Percentiles rank a stretch among this genome's conserved stretches.
Conservation (phyloP, 1,139 yeast species). For the Scheffersomyces insectosa region DNA sequence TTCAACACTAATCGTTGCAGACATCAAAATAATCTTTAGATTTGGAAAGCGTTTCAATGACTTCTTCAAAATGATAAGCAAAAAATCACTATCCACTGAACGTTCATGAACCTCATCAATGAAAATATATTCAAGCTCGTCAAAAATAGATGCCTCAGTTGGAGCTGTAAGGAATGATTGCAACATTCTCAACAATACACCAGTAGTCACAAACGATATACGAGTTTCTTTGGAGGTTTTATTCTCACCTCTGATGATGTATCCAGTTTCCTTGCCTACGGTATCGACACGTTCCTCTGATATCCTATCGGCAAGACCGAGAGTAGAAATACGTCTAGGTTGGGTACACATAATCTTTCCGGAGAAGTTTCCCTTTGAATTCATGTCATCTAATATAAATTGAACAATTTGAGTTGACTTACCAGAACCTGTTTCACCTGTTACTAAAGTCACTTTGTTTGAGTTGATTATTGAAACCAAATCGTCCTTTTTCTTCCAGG, state of each 20-base stretch:
- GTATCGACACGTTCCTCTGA: constrained; percentile 73
- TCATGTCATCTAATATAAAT: constrained; percentile 70
- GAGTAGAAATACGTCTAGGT: constrained; percentile 93
- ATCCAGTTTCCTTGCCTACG: constrained; percentile 84
- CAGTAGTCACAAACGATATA: constrained; percentile 85
- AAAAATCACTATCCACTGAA: constrained; percentile 85
- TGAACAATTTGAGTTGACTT: constrained; percentile 69
- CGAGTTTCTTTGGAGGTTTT: constrained; percentile 63
- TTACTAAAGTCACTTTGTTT: constrained; percentile 71
- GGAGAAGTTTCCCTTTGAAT: constrained; percentile 41
- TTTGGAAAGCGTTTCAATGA: constrained; percentile 48
- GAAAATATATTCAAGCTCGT: constrained; percentile 66
- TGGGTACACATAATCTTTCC: constrained; percentile 85
- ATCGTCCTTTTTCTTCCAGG: constrained; percentile 67
- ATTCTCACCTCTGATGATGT: constrained; percentile 86
- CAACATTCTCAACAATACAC: constrained; percentile 84
- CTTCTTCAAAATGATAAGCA: constrained; percentile 72
- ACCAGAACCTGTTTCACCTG: constrained; percentile 90
- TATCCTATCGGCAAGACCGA: constrained; percentile 91
- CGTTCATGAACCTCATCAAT: constrained; percentile 97
- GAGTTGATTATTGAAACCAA: constrained; percentile 56
- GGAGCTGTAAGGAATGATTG: constrained; percentile 44
- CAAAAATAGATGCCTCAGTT: constrained; percentile 39
- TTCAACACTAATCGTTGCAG: constrained; percentile 86
- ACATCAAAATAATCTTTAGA: constrained; percentile 79